Evolutionary conservation across 2,329 filamentous ascomycete species (phyloP), one percentile per base, ranked within the genome.

Genomic region (Chaetomium globosum): DNA sequence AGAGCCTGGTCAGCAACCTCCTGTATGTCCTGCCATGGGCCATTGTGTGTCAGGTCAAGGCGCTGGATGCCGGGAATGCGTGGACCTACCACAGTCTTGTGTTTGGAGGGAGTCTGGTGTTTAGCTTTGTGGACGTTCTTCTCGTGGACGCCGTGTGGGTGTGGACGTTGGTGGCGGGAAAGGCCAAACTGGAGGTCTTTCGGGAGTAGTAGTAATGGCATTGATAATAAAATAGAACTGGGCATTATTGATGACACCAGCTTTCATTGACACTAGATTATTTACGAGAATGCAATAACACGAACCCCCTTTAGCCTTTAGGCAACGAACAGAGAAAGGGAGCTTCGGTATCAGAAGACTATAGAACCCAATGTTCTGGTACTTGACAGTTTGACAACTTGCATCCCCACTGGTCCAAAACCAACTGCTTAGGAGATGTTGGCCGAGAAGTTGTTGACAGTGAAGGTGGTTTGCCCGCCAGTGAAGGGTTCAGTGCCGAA

Each of bases 21-120:
- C 74, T 88, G 0, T 91, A 88, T 72, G 87, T 91, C 0, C 75
- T 92, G 2, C 89, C 88, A 0, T 92, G 89, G 88, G 88, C 89
- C 0, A 84, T 92, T 49, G 86, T 83, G 0, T 86, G 83, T 65
- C 83, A 81, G 59, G 79, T 77, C 4, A 76, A 75, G n/a, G 62
- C 75, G 1, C 75, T 89, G 54, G 80, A 81, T 7, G 73, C 78
- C 3, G 75, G 76, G 0, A 83, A 86, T 70, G 87, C 89, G 0
- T 91, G 88, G 89, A 86, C 80, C 0, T 91, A 88, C 72, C 85
- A 90, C 70, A 80, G 83, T 0, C 74, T 89, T 30, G 84, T 91
- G 0, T 91, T 91, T 76, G 88, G 88, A 0, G 88, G 88, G 0
- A 87, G 85, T 68, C 75, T 91, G 53, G 86, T 91, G 0, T 90